phyloP scores from a whole-genome alignment of 2,329 filamentous ascomycete species.

The Blumeria graminis region DNA sequence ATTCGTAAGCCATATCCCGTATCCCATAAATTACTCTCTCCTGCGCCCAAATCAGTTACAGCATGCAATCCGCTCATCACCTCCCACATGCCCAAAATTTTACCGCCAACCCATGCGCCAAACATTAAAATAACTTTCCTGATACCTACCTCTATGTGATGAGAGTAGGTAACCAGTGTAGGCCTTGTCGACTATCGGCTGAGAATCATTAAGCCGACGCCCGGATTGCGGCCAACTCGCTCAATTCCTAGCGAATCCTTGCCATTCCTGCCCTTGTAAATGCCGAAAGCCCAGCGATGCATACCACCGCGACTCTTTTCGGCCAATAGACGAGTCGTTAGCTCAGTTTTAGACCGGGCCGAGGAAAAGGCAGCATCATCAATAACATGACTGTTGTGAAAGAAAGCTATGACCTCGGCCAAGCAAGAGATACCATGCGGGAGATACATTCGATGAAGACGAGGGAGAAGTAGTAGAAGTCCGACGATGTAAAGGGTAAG shows the following conservation, averaged over 20 bases:
- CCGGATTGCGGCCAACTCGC: conserved; percentile 8
- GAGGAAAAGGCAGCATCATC: conserved; percentile 50
- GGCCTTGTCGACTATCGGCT: not conserved
- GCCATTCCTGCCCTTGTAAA: conserved; percentile 10
- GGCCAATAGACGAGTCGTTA: conserved; percentile 37
- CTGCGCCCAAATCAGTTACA: no score
- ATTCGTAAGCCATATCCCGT: no score
- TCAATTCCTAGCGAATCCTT: conserved; percentile 13
- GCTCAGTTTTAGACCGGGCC: conserved; percentile 38
- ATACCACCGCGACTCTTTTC: conserved; percentile 5
- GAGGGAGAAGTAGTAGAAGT: conserved; percentile 36
- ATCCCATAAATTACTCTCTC: no score
- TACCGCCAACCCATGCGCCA: no score
- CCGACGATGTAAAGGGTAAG: conserved; percentile 44
- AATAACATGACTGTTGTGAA: conserved; percentile 47
- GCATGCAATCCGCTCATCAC: no score
- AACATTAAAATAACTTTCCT: no score
- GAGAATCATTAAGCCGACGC: not conserved
- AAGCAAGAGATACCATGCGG: conserved; percentile 51
- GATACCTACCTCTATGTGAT: no score
- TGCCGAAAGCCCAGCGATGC: conserved; percentile 11
- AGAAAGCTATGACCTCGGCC: conserved; percentile 54
- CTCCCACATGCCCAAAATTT: no score
- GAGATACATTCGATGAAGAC: conserved; percentile 35
- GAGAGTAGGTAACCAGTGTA: no score